Evolutionary conservation across 2,329 filamentous ascomycete species (phyloP).

Genomic region (Cladophialophora carrionii): DNA sequence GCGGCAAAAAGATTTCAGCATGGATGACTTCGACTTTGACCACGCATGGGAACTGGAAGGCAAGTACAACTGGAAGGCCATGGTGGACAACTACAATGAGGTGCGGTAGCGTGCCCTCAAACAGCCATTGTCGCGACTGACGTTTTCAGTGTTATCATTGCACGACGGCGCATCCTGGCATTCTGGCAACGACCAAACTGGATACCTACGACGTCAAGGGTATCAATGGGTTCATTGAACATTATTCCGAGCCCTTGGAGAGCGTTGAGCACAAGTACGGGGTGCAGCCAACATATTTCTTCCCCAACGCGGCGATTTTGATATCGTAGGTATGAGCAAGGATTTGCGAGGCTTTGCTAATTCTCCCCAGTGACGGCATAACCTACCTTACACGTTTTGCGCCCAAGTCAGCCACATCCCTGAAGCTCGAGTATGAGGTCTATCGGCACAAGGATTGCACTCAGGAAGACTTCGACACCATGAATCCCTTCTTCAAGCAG

Average conservation of each 20-base stretch:
- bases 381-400: constrained; percentile 26
- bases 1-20: constrained; percentile 53
- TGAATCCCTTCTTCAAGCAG: constrained; percentile 64
- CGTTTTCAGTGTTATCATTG: constrained; percentile 27
- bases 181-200: constrained; percentile 24
- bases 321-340: constrained; percentile 20
- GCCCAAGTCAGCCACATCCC: constrained; percentile 46
- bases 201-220: constrained; percentile 25
- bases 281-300: constrained; percentile 27
- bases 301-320: constrained; percentile 28
- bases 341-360: constrained; percentile 1
- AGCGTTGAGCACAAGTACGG: constrained; percentile 23
- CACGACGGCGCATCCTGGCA: constrained; percentile 23
- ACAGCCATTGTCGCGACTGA: background rate
- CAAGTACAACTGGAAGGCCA: constrained; percentile 64
- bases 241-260: constrained; percentile 23
- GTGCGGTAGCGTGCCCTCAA: background rate
- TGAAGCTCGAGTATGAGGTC: constrained; percentile 64
- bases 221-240: constrained; percentile 20
- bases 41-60: constrained; percentile 62
- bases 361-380: constrained; percentile 14
- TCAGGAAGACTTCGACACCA: constrained; percentile 60
- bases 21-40: constrained; percentile 60
- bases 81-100: constrained; percentile 67
- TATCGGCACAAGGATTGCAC: constrained; percentile 63